Base-by-base conservation (phyloP, 768 basidiomycete genomes). In the Tricholoma saponaceum region DNA sequence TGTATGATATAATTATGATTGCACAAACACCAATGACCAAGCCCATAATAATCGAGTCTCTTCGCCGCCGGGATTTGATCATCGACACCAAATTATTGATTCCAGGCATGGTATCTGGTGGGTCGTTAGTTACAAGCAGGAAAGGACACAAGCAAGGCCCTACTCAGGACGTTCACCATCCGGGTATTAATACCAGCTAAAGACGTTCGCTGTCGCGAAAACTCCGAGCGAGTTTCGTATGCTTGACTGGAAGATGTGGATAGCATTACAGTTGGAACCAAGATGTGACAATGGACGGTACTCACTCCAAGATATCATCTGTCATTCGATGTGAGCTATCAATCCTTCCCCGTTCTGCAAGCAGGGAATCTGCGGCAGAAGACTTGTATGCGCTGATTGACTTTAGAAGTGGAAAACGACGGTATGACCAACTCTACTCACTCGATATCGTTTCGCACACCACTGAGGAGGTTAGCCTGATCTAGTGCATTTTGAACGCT, bases 391-490 rank as follows among this genome's bases (percentile, higher is more conserved):
- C 90, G 60, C 95, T 97, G 51, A 49, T 22, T 22, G 25, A 51
- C 10, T 28, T 37, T 39, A 26, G 50, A 23, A 30, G 25, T 22
- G 4, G 32, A 37, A 28, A 46, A 14, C 18, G 16, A 16, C 20
- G 25, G 13, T 18, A 22, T 37, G 22, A 41, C 56, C 39, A 28
- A 57, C 16, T 57, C 41, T 28, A 72, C 87, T 46, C 64, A 96
- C 95, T 94, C 93, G 62, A 98, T 98, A 65, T 99, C 97, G 63
- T 95, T 94, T 61, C 95, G 82, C 3, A 98, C 95, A 7, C 92
- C 93, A 46, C 83, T 86, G 20, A 99, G 80, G 14, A 99, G 75
- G 68, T 92, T 96, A 1, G 87, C 90, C 67, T 93, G 85, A 65
- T 95, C 89, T 46, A 95, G 72, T 0, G 93, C 92, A 56, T 85